phyloP scores from a whole-genome alignment of 1,284 basidiomycete genomes.

The Sanghuangporus weigelae region DNA sequence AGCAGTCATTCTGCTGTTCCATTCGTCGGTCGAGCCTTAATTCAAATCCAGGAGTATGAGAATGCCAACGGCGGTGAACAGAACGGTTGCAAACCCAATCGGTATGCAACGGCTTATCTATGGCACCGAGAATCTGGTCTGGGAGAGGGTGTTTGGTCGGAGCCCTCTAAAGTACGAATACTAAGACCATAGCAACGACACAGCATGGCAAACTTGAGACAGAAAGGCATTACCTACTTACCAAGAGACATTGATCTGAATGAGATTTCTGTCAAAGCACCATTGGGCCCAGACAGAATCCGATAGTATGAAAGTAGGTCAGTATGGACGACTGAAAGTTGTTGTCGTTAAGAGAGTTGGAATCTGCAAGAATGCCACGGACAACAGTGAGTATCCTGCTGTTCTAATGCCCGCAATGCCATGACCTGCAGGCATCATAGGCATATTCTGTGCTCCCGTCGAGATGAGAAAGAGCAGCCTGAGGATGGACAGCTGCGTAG shows the following conservation, averaged over 20 bases:
- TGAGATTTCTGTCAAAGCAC: constrained; percentile 32
- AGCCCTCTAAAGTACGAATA: constrained; percentile 37
- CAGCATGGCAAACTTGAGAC: constrained; percentile 27
- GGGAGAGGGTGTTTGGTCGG: constrained; percentile 25
- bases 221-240: neutral
- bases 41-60: constrained; percentile 33
- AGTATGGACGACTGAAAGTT: constrained; percentile 37
- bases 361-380: constrained; percentile 41
- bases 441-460: constrained; percentile 38
- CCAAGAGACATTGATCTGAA: too few relatives aligned
- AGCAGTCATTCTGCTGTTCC: constrained; percentile 20
- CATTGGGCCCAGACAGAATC: constrained; percentile 45
- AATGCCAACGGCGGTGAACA: constrained; percentile 34
- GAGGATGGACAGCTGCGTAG: constrained; percentile 38
- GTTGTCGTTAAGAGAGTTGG: constrained; percentile 36
- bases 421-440: constrained; percentile 39
- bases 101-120: constrained; percentile 33
- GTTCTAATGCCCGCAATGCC: constrained; percentile 44
- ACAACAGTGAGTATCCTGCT: constrained; percentile 43
- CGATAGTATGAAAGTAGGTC: constrained; percentile 39
- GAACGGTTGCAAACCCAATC: constrained; percentile 41
- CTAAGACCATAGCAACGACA: constrained; percentile 33
- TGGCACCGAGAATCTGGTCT: constrained; percentile 5
- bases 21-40: constrained; percentile 30
- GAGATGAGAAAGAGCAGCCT: constrained; percentile 42